phyloP scores from a whole-genome alignment of 179 eudicot genomes.

The Actinidia arguta region DNA sequence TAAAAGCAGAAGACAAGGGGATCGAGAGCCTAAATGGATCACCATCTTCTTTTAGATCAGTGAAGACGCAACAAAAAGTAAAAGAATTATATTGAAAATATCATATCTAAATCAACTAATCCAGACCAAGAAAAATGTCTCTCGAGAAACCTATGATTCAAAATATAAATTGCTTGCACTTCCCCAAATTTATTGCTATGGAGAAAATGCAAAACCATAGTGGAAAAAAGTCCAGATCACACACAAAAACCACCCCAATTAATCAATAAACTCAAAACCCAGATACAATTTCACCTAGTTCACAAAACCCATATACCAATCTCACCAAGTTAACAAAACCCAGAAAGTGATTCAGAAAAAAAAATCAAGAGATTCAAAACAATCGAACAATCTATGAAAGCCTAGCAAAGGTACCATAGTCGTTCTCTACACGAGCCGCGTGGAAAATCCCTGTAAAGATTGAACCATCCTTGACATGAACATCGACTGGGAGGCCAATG shows the following conservation, averaged over 20 bases:
- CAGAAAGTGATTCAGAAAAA: conserved; percentile 18
- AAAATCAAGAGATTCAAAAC: background rate
- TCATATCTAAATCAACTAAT: background rate
- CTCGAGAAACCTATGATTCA: background rate
- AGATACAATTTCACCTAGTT: background rate
- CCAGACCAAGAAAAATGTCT: background rate
- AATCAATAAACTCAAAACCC: conserved; percentile 35
- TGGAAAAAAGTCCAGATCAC: conserved; percentile 31
- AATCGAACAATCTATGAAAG: background rate
- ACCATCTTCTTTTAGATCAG: background rate
- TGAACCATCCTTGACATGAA: conserved; percentile 80
- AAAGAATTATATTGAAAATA: background rate
- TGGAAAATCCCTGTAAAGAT: conserved; percentile 84
- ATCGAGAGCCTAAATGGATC: background rate
- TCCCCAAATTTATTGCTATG: background rate
- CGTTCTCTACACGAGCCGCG: conserved; percentile 66
- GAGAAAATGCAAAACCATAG: background rate
- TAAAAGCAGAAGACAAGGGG: conserved; percentile 13
- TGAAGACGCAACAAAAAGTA: background rate
- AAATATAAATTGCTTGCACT: background rate
- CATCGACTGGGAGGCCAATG: conserved; percentile 86
- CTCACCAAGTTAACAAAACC: conserved; percentile 18
- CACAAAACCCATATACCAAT: conserved; percentile 25
- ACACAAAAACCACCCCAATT: conserved; percentile 21
- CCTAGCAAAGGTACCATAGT: conserved; percentile 56